Base-by-base conservation (phyloP, 768 basidiomycete genomes). In the Tulasnella sp. region DNA sequence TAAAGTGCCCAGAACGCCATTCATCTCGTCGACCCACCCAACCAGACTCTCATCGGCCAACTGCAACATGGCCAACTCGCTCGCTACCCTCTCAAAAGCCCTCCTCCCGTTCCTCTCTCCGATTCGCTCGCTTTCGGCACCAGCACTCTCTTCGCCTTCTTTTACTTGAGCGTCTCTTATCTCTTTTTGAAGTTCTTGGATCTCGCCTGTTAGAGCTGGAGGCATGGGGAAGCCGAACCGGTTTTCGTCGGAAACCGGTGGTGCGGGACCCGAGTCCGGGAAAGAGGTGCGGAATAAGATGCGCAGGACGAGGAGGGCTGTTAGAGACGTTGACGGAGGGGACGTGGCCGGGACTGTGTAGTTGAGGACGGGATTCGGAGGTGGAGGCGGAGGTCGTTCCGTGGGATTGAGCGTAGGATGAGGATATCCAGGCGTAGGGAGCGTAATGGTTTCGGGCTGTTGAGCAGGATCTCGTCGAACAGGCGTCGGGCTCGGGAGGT, bases 271-370 rank as follows among this genome's bases (percentile, higher is more conserved):
- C 9, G 58, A 64, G 58, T 64, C 58, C 25, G 77, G 77, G 80
- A 94, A 93, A 1, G 94, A 89, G 5, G 89, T 88, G 67, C 93
- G 87, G 82, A 93, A 96, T 25, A 97, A 86, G 76, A 94, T 90
- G 11, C 96, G 91, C 68, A 96, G 87, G 77, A 93, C 89, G 31
- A 96, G 87, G 19, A 96, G 84, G 2, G 95, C 91, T 0, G 93
- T 91, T 40, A 96, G 87, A 4, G 94, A 90, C 72, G 87, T 88
- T 17, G 91, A 89, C 2, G 91, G 89, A 19, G 93, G 89, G 80
- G 94, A 89, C 71, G 67, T 34, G 39, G 40, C 45, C 70, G 75
- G 68, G 3, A 85, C 83, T 0, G 85, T 83, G 82, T 89, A 92
- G 12, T 85, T 85, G 69, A 96, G 85, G 2, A 84, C 83, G 0